Base-by-base conservation (phyloP, 108 stramenopile species). In the Nannochloropsis salina region DNA sequence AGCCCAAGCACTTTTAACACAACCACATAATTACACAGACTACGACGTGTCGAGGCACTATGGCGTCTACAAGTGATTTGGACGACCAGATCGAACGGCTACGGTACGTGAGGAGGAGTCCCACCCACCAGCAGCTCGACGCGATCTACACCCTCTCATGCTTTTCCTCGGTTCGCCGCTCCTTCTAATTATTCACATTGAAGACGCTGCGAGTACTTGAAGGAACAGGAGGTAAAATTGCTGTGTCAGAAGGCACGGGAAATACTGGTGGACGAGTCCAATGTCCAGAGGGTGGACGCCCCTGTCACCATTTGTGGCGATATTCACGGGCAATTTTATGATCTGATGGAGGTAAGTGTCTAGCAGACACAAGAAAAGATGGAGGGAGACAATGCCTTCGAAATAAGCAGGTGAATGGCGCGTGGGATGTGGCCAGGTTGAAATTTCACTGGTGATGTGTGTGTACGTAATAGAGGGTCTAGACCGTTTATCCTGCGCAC, bases 301-400 rank as follows among this genome's bases (percentile, higher is more conserved):
- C 99, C 98, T 0, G 99, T 99, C n/a, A 99, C 99, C 61, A 97
- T 99, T 83, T 97, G 96, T 84, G 99, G 99, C 12, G 99, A 99
- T 89, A 96, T 99, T 80, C 99, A 99, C 90, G 99, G 99, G 31
- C 99, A 99, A 91, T 99, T 98, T 86, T 98, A 98, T 89, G 99
- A 99, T 92, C 90, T 99, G 42, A 92, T 98, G 80, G 97, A 93
- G 61, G 61, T 74, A 6, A 15, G 61, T 74, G 31, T 31, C 31
- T 31, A 31, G 31, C 31, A 31, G 31, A 31, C 31, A 31, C n/a
- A 4, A 74, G 15, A 8, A 6, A 74, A 6, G 4, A n/a, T 15
- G 6, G 3, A 74, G 8, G 61, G 61, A n/a, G 61, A 15, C 8
- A 74, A 6, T 15, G n/a, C 61, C 15, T 15, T 8, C 4, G 61